These are phyloP conservation scores for Fraxinus americana DNA, from an alignment of 257 asterid genomes.

Conservation along the genomic window DNA sequence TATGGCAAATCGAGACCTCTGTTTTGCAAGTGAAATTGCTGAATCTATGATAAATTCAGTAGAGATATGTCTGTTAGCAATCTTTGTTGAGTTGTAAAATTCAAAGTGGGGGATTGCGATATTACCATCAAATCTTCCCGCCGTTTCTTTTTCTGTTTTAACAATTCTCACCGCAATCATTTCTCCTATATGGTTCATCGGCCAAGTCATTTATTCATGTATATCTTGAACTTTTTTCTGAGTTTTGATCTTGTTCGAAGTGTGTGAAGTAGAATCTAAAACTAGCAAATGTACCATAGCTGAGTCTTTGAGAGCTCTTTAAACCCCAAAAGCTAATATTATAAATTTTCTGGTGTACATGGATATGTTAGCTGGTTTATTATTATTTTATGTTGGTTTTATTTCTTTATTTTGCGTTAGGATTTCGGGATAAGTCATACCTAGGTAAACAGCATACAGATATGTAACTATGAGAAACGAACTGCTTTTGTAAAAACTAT, in stretches of 20 bases:
- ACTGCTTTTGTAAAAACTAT: background rate
- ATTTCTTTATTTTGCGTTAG: background rate
- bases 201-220: conserved; percentile 8
- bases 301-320: background rate
- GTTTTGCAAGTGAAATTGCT: conserved; percentile 6
- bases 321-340: background rate
- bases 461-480: background rate
- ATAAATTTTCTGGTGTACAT: background rate
- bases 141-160: background rate
- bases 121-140: background rate
- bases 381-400: background rate
- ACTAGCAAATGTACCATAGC: background rate
- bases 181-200: conserved; percentile 21
- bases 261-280: conserved; percentile 17
- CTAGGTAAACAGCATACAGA: background rate
- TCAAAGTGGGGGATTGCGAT: background rate
- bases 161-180: conserved; percentile 19
- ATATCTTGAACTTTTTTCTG: conserved; percentile 13
- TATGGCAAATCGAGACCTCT: conserved; percentile 11
- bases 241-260: conserved; percentile 22
- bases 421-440: background rate
- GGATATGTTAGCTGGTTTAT: background rate
- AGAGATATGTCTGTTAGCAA: conserved; percentile 8
- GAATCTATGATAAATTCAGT: conserved; percentile 8
- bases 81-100: conserved; percentile 16